phyloP scores from a whole-genome alignment of 768 basidiomycete genomes.

The Leccinum disarticulatum region DNA sequence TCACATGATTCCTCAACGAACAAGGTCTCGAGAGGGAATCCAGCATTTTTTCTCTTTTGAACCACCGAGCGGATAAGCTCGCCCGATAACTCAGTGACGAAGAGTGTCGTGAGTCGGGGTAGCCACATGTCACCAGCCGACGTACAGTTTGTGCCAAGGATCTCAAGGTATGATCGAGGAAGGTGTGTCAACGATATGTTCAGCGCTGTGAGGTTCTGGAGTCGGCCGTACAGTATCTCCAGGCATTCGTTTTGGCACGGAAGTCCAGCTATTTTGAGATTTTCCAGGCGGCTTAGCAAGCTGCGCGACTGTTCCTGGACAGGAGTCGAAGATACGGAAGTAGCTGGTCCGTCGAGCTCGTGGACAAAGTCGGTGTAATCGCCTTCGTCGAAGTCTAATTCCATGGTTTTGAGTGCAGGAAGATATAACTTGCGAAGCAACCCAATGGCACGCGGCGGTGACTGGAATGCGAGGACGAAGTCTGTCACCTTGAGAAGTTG shows the following conservation, averaged over 20 bases:
- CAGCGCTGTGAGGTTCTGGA: slow-evolving; percentile 47
- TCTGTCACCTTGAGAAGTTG: slow-evolving; percentile 27
- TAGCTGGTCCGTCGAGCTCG: slow-evolving; percentile 36
- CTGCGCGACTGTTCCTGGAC: slow-evolving; percentile 36
- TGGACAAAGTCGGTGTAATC: slow-evolving; percentile 53
- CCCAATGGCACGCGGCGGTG: slow-evolving; percentile 40
- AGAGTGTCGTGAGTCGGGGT: slow-evolving; percentile 52
- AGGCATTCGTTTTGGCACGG: slow-evolving; percentile 38
- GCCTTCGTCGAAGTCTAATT: slow-evolving; percentile 54
- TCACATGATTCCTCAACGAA: slow-evolving; percentile 46
- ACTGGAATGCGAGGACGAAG: slow-evolving; percentile 52
- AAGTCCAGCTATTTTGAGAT: slow-evolving; percentile 53
- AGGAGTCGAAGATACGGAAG: slow-evolving; percentile 31
- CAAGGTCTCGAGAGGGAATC: slow-evolving; percentile 46
- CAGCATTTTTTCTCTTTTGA: slow-evolving; percentile 38
- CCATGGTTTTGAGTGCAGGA: slow-evolving; percentile 38
- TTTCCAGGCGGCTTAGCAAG: slow-evolving; percentile 45
- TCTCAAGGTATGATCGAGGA: slow-evolving; percentile 26
- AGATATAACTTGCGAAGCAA: slow-evolving; percentile 29
- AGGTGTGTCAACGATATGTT: slow-evolving; percentile 39
- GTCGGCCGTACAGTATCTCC: slow-evolving; percentile 44
- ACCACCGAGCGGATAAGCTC: slow-evolving; percentile 45
- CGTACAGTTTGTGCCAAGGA: slow-evolving; percentile 10
- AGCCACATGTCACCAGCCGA: slow-evolving; percentile 32
- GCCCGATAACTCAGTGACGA: slow-evolving; percentile 45